Evolutionary conservation across 495 filamentous ascomycete genomes (phyloP), one percentile per base, ranked within the genome.

Genomic region (Penicillium robsamsonii): DNA sequence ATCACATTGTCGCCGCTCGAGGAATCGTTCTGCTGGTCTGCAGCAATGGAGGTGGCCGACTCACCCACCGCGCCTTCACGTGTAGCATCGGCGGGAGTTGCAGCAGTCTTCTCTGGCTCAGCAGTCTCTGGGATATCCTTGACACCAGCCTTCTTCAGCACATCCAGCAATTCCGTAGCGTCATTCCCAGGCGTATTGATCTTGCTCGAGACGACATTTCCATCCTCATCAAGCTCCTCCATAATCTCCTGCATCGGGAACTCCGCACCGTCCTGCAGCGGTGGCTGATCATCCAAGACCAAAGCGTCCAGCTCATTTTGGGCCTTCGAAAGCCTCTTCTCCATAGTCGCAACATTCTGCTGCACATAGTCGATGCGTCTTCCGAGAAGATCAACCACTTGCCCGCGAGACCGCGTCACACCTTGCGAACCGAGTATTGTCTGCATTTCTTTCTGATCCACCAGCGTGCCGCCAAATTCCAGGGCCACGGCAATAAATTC

Each of bases 191-290:
- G 83, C 1, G 67, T 81, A 11, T 84, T 83, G 8, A 84, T 74
- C 27, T 76, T 78, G 51, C 74, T 85, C 1, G 81, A 86, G 30
- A 96, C 74, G 11, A 97, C 80, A 63, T 96, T 93, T 17, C 84
- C 94, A 17, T 96, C 86, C 18, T 96, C 93, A 68, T 98, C 94
- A 44, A 98, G 75, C 72, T 96, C 87, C 70, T 98, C 93, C 41
- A 85, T 72, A 56, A 98, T 97, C 50, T 97, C 93, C 20, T 84
- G 89, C 50, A 96, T 79, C 3, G 91, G 87, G 44, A 92, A 68
- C 56, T 86, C 71, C 11, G 61, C 50, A 9, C 57, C 62, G 9
- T 53, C 47, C 37, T 66, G 64, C 9, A 67, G 56, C 9, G 68
- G 56, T n/a, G 55, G 40, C 24, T 65, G 65, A 13, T 71, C 71